phyloP scores from a whole-genome alignment of 495 filamentous ascomycete genomes.

The Neurospora sp. region DNA sequence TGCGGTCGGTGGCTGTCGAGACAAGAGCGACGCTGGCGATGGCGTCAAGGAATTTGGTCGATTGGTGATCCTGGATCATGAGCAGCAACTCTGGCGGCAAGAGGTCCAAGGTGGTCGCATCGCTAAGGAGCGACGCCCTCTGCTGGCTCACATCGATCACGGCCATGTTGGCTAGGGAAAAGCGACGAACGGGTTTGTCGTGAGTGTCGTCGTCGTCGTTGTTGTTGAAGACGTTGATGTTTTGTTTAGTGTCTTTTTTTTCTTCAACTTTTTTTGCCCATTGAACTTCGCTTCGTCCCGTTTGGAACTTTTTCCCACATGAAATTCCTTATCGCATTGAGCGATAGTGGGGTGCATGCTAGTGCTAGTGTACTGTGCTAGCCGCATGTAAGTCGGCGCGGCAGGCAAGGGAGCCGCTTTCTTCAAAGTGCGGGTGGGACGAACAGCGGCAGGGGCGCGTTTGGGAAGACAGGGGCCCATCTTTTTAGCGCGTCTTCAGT shows the following conservation, averaged over 20 bases:
- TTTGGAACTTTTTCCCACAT: not conserved
- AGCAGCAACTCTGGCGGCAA: slow-evolving; percentile 56
- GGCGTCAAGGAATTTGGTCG: slow-evolving; percentile 57
- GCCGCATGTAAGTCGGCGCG: not conserved
- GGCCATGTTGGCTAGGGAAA: slow-evolving; percentile 23
- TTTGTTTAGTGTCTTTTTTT: slow-evolving; percentile 12
- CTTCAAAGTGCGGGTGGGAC: not conserved
- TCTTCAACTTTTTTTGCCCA: slow-evolving; percentile 20
- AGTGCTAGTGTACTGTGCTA: not conserved
- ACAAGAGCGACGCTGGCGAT: slow-evolving; percentile 58
- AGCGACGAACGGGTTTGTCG: slow-evolving; percentile 1
- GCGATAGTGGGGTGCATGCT: not conserved
- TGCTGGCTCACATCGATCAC: slow-evolving; percentile 32
- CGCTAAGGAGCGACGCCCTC: slow-evolving; percentile 27
- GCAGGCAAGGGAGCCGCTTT: not conserved
- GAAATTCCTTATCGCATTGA: not conserved
- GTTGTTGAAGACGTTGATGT: slow-evolving; percentile 8
- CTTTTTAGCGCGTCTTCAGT: not conserved
- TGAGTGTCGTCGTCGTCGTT: not conserved
- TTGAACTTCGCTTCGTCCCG: not conserved
- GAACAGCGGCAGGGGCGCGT: not conserved
- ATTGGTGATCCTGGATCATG: slow-evolving; percentile 51
- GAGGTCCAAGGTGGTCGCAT: slow-evolving; percentile 35
- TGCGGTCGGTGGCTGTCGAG: slow-evolving; percentile 49
- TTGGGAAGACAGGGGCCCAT: not conserved